Evolutionary conservation across 2,329 filamentous ascomycete genomes (phyloP), one percentile per base, ranked within the genome.

Genomic region (Fusarium haematococcum): DNA sequence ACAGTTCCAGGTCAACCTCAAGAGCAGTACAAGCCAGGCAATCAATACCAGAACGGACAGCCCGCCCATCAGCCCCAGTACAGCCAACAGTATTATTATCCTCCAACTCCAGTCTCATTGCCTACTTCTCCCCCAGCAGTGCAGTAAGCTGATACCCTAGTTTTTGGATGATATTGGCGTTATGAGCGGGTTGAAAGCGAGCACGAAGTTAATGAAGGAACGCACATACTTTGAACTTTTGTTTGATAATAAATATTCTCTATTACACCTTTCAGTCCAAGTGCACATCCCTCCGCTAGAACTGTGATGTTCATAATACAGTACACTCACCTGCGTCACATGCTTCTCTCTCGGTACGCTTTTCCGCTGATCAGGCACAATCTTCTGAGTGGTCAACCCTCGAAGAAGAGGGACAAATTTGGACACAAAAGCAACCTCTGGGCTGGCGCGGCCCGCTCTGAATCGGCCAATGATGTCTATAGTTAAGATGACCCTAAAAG

Each of bases 51-150:
- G 13, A 63, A 23, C 16, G 33, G 25, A 18, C 71, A 71, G 30
- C 1, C 8, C 6, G 14, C 37, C 14, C 41, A 70, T 30, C 61
- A 65, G 13, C 20, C 35, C 14, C 68, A 72, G 1, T 35, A 59
- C 9, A 32, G 56, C 18, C 43, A 54, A 3, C 27, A 48, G 4
- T 43, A 10, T 13, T 62, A 54, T 45, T 66, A 71, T 20, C 25
- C 70, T 0, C 65, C 65, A 16, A 64, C 62, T 2, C 73, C 70
- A 3, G 20, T 67, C 18, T 70, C 69, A 1, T 39, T 72, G 25
- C 63, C 67, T 1, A 65, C 65, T 7, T 52, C 71, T 9, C 48
- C 50, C 1, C 52, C 69, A 7, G 64, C 63, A 6, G 60, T 35
- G 45, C 35, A 74, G 30, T 59, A 61, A 33, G 9, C 32, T 9